Conservation (phyloP, 1,284 basidiomycete species). For the Ceratobasidium sp. region DNA sequence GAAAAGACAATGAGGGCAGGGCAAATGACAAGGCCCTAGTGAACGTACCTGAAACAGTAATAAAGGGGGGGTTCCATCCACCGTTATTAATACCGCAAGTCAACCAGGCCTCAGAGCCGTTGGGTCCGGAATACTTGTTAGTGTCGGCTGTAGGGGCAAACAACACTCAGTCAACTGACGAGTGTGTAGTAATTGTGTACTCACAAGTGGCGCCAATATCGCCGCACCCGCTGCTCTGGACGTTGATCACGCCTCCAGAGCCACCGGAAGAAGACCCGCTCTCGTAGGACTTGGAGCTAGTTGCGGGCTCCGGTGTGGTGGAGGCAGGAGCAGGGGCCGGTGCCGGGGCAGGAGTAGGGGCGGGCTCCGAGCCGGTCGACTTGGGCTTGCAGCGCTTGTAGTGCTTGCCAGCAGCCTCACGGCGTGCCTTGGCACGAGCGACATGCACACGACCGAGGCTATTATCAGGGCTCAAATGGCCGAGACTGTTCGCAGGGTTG, state of each 20-base stretch:
- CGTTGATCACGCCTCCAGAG: constrained; percentile 18
- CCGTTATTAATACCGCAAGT: constrained; percentile 71
- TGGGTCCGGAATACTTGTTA: constrained; percentile 65
- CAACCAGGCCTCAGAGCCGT: constrained; percentile 76
- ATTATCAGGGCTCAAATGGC: not conserved
- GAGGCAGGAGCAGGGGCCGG: constrained; percentile 2
- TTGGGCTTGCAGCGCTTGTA: constrained; percentile 34
- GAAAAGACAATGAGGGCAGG: not conserved
- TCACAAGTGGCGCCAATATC: constrained; percentile 57
- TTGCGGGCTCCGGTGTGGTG: not conserved
- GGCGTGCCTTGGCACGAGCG: constrained; percentile 2
- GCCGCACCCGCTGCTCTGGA: constrained; percentile 51
- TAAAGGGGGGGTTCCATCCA: constrained; percentile 66
- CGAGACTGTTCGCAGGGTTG: not conserved
- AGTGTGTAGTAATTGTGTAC: constrained; percentile 41
- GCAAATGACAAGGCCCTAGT: not conserved
- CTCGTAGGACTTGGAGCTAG: not conserved
- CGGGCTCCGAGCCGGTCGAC: not conserved
- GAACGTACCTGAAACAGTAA: constrained; percentile 53
- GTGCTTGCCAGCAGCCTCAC: not conserved
- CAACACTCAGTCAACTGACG: constrained; percentile 13
- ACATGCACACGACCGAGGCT: constrained; percentile 23
- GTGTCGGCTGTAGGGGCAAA: constrained; percentile 52
- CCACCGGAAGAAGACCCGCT: not conserved
- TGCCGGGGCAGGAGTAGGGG: not conserved